Conservation (phyloP, 176 grass and related monocot species). For the Bonia amplexicaulis region DNA sequence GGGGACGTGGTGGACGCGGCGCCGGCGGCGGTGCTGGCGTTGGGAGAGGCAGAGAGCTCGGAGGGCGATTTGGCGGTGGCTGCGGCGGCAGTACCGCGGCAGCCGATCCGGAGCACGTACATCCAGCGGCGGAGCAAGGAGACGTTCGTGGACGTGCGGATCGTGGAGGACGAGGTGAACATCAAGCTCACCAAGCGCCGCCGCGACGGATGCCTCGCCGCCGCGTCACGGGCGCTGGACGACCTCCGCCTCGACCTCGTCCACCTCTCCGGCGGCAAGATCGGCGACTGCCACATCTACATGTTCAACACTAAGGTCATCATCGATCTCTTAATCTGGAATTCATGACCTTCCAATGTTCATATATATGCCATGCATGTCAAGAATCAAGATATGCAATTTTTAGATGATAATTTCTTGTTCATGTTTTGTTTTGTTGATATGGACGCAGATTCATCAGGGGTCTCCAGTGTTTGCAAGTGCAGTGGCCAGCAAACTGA, state of each 20-base stretch:
- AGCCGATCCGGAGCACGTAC: slow-evolving; percentile 74
- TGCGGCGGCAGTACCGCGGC: not conserved
- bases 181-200: slow-evolving; percentile 89
- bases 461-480: slow-evolving; percentile 63
- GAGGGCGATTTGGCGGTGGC: slow-evolving; percentile 28
- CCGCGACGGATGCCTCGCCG: slow-evolving; percentile 60
- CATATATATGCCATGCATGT: not conserved
- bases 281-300: slow-evolving; percentile 85
- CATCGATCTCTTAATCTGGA: not conserved
- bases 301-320: slow-evolving; percentile 94
- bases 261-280: slow-evolving; percentile 80
- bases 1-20: slow-evolving; percentile 35
- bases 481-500: slow-evolving; percentile 58
- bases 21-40: not conserved
- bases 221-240: slow-evolving; percentile 57
- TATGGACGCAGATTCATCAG: slow-evolving; percentile 57
- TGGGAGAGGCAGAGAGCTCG: slow-evolving; percentile 43
- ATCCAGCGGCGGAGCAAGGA: slow-evolving; percentile 79
- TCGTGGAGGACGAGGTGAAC: slow-evolving; percentile 92
- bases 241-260: slow-evolving; percentile 74
- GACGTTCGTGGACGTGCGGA: slow-evolving; percentile 84
- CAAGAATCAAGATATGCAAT: not conserved
- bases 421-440: not conserved
- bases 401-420: not conserved
- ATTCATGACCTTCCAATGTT: not conserved